These are phyloP conservation scores for Sclerotinia nivalis DNA, from an alignment of 2,329 filamentous ascomycete species.

Conservation along the genomic window DNA sequence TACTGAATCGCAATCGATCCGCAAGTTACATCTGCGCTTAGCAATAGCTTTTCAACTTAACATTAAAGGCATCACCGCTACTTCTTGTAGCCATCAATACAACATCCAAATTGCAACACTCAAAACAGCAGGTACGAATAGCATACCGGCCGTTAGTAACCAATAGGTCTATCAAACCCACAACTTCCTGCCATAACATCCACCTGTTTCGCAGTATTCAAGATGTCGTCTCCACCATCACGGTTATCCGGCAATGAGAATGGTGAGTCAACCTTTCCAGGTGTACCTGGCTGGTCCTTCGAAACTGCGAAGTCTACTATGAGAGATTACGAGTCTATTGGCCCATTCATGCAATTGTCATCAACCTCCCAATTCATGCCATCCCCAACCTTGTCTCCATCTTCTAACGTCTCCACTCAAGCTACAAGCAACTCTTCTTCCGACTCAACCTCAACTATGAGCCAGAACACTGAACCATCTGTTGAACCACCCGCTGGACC, in stretches of 20 bases:
- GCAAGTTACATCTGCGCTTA: background rate
- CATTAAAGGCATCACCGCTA: background rate
- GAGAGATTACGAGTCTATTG: background rate
- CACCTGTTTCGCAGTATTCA: background rate
- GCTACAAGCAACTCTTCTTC: background rate
- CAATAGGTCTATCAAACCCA: background rate
- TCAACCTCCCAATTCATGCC: too few relatives aligned
- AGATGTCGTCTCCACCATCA: background rate
- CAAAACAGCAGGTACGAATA: background rate
- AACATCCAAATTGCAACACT: background rate
- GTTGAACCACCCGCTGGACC: too few relatives aligned
- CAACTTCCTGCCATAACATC: background rate
- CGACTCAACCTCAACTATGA: background rate
- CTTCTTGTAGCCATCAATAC: background rate
- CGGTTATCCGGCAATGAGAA: background rate
- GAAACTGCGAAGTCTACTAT: background rate
- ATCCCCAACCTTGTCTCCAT: background rate
- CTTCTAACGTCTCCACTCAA: background rate
- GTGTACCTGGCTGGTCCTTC: background rate
- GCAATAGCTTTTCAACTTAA: too few relatives aligned
- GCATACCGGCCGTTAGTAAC: too few relatives aligned
- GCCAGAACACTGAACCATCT: background rate
- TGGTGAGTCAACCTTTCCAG: background rate
- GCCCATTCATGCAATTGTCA: too few relatives aligned
- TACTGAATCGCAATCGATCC: background rate